Percentiles rank a stretch among this genome's conserved stretches.
Evolutionary conservation across 2,329 filamentous ascomycete genomes (phyloP).

Genomic region (Ceratocystis ficicola): DNA sequence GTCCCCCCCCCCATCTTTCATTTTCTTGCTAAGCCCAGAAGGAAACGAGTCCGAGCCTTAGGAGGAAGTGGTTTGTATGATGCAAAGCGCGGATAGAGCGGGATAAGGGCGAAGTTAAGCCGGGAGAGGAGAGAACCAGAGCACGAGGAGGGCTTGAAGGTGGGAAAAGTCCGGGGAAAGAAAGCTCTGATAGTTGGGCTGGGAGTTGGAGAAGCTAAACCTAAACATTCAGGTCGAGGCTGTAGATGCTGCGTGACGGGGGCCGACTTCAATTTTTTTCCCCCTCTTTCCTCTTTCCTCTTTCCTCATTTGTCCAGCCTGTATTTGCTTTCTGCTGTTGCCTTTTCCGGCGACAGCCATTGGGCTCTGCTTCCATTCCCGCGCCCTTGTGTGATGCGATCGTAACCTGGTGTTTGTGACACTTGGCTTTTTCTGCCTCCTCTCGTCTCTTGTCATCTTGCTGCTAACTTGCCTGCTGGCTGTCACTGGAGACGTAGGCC

Average conservation of each 20-base stretch:
- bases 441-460: neutral
- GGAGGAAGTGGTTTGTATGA: neutral
- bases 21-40: slow-evolving; percentile 4
- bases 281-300: no score
- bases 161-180: neutral
- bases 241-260: neutral
- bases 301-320: no score
- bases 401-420: no score
- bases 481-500: neutral
- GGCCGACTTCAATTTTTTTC: neutral
- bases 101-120: neutral
- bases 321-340: no score
- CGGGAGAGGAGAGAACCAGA: neutral
- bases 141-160: neutral
- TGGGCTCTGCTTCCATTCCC: no score
- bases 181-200: neutral
- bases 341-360: no score
- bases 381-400: no score
- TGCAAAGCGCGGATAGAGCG: neutral
- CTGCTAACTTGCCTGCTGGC: neutral
- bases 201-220: neutral
- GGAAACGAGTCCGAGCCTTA: neutral
- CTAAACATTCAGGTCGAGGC: neutral
- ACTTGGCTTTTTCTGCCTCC: no score
- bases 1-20: neutral